Conservation (phyloP, 2,329 filamentous ascomycete species). For the Venturia pyrina region DNA sequence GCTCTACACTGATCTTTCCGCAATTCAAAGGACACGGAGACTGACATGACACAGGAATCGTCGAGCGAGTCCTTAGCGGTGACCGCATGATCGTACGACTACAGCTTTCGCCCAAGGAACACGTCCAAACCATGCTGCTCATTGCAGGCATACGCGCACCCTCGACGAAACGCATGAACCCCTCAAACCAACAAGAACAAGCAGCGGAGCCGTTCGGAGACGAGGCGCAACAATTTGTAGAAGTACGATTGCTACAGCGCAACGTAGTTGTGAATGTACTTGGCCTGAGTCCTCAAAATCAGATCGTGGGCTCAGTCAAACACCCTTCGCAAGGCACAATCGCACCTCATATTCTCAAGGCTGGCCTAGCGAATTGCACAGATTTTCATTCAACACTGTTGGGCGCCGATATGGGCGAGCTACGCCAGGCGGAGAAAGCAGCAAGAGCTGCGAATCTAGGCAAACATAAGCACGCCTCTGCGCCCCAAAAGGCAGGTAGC, state of each 20-base stretch:
- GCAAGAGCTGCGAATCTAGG: slow-evolving; percentile 70
- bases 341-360: slow-evolving; percentile 78
- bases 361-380: slow-evolving; percentile 82
- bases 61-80: slow-evolving; percentile 85
- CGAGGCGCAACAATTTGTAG: slow-evolving; percentile 80
- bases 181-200: slow-evolving; percentile 68
- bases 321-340: slow-evolving; percentile 83
- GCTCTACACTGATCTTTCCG: not conserved
- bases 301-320: slow-evolving; percentile 77
- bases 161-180: slow-evolving; percentile 74
- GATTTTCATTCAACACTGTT: slow-evolving; percentile 94
- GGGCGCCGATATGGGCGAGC: slow-evolving; percentile 73
- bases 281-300: slow-evolving; percentile 79
- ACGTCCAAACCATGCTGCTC: slow-evolving; percentile 79
- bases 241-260: slow-evolving; percentile 75
- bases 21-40: not conserved
- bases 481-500: slow-evolving; percentile 46
- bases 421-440: slow-evolving; percentile 77
- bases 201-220: slow-evolving; percentile 83
- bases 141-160: slow-evolving; percentile 84
- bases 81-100: slow-evolving; percentile 82
- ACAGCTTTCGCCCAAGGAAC: slow-evolving; percentile 69
- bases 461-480: slow-evolving; percentile 68
- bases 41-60: slow-evolving; percentile 38
- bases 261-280: slow-evolving; percentile 74